Evolutionary conservation across 257 asterid genomes (phyloP).

Genomic region (Euphrasia confusa): DNA sequence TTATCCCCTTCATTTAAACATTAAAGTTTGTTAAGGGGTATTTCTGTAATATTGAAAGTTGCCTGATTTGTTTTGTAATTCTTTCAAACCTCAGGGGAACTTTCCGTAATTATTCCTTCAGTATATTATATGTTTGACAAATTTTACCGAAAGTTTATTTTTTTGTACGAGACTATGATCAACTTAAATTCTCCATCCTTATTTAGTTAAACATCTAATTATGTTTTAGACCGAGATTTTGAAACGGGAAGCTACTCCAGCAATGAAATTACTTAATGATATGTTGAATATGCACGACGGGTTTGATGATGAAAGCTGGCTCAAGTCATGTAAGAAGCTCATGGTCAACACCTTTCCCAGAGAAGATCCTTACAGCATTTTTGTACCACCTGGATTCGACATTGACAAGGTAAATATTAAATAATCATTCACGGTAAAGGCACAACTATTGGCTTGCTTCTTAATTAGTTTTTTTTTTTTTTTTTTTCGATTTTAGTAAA

Average conservation of each 20-base stretch:
- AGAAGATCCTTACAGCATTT: constrained; percentile 94
- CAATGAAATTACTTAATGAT: constrained; percentile 83
- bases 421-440: background rate
- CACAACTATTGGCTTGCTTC: background rate
- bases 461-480: background rate
- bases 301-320: constrained; percentile 79
- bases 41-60: background rate
- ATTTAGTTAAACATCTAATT: background rate
- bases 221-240: constrained; percentile 69
- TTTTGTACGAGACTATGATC: no score
- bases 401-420: constrained; percentile 70
- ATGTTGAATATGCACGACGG: constrained; percentile 90
- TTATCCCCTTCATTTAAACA: background rate
- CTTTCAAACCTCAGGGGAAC: background rate
- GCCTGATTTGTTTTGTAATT: background rate
- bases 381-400: constrained; percentile 87
- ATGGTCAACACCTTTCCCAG: constrained; percentile 85
- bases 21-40: background rate
- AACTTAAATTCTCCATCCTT: no score
- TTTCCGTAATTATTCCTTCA: no score
- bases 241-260: constrained; percentile 83
- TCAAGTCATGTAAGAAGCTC: constrained; percentile 68
- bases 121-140: no score
- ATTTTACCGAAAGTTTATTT: no score
- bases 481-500: background rate